Percentiles rank a stretch among this genome's conserved stretches.
Conservation (phyloP, 129 eudicot species). For the Artemisia tridentata region DNA sequence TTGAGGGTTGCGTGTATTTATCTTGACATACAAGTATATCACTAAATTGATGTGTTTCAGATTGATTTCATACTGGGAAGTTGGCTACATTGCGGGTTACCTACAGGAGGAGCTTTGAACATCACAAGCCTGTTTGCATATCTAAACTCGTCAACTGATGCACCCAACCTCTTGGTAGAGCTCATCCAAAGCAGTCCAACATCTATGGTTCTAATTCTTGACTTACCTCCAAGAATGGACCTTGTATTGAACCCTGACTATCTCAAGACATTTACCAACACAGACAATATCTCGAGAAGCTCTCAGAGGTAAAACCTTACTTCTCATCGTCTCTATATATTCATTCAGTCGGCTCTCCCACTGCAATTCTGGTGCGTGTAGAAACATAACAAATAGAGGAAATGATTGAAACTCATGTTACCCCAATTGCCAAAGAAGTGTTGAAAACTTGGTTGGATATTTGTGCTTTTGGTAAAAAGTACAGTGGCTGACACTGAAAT, state of each 20-base stretch:
- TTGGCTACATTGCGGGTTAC: constrained; percentile 85
- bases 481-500: constrained; percentile 41
- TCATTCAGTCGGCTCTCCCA: no score
- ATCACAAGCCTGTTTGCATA: constrained; percentile 71
- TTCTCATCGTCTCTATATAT: constrained; percentile 65
- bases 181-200: constrained; percentile 72
- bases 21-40: no score
- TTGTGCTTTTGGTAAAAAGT: constrained; percentile 55
- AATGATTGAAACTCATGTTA: constrained; percentile 51
- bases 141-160: constrained; percentile 67
- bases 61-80: constrained; percentile 76
- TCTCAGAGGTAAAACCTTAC: constrained; percentile 71
- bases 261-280: constrained; percentile 63
- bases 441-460: constrained; percentile 63
- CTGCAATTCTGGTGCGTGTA: constrained; percentile 55
- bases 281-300: constrained; percentile 51
- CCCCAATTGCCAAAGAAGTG: constrained; percentile 54
- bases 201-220: constrained; percentile 58
- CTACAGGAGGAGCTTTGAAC: constrained; percentile 75
- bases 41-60: constrained; percentile 32
- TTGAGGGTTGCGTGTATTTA: no score
- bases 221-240: constrained; percentile 77
- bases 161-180: constrained; percentile 77
- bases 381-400: constrained; percentile 60
- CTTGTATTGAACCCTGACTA: constrained; percentile 67